Base-by-base conservation (phyloP, 2,329 filamentous ascomycete species). In the Diaporthe aspalathi region DNA sequence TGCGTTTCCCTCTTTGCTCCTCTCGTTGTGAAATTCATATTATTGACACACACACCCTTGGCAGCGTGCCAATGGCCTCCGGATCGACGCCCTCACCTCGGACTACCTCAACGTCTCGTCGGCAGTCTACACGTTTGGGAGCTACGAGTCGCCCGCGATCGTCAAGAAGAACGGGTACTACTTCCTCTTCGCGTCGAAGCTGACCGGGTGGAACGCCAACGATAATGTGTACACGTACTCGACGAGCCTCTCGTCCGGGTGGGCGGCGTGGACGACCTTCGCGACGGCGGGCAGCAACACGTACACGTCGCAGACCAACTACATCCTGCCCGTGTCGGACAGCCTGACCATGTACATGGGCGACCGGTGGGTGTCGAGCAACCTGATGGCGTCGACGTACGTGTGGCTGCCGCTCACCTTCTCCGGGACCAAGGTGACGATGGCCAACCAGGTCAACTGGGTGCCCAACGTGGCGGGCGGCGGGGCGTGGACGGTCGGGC, bases 371-470 rank as follows among this genome's bases (percentile, higher is more conserved):
- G 80, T 87, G 0, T 86, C 84, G 6, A 77, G 76, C 22, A 88
- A 92, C 73, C 83, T 93, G 2, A 87, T 86, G 78, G 80, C 85
- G 0, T 89, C 86, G 65, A 91, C 89, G 0, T 92, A 92, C 75
- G 82, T 92, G 54, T 92, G 90, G 90, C 84, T 92, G 0, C 91
- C 90, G 0, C 80, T 92, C 0, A 82, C 78, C 5, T 83, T 91
- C 71, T 81, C 82, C 0, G 89, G 88, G 0, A 88, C 83, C 0
- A 84, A 80, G 0, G 87, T 89, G 2, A 83, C 76, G 8, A 83
- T 89, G 77, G 78, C 82, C 62, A 85, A 90, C 78, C 78, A 83
- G 40, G 86, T 87, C 22, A 88, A 87, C 72, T 91, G 89, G 89
- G 79, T 86, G 50, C 77, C 77, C 45, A 74, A 76, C 70, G 74